Evolutionary conservation across 148 eudicot species (phyloP), one percentile per base, ranked within the genome.

Genomic region (Vaccinium corymbosum): DNA sequence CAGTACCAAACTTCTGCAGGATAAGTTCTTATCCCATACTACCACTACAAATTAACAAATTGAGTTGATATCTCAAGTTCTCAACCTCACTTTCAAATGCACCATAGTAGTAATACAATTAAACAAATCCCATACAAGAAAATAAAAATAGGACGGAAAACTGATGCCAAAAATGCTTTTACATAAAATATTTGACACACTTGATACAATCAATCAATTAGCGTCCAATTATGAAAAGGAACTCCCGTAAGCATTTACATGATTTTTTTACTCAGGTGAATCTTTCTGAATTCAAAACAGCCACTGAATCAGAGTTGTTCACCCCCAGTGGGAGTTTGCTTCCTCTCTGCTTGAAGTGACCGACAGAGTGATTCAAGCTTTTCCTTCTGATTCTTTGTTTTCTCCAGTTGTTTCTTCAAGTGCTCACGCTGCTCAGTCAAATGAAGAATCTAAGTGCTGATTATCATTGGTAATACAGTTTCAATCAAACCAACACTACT

Each of bases 321-420:
- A 2, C 79, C 59, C 22, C 72, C 87, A 22, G 71, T 79, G 38
- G 89, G 64, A 84, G 57, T 87, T 85, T 90, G 94, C 86, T 94
- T 97, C 90, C 99, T 89, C 82, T 97, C 98, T 38, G 94, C 98
- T 87, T 97, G 99, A 80, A 97, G 94, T 20, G 94, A 94, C 50
- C 99, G 91, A 61, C 99, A 97, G 6, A 97, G 82, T 3, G 98
- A 92, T 83, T 97, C 98, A n/a, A 97, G 98, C 87, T 89, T 97
- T 85, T 94, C 98, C 85, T 97, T 97, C 84, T 97, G 98, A 78
- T 97, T 94, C 89, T 87, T 91, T 20, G 92, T 89, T 87, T 90
- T 97, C 90, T 94, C 96, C 87, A 97, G 89, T 81, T 92, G 97
- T 81, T 93, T 94, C 89, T 94, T 97, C 91, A 94, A 82, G 84